A percentile compares a stretch with the other conserved stretches of the same genome.
These are phyloP conservation scores for Coemansia sp. DNA, from an alignment of 192 early-diverging fungal genomes.

Conservation along the genomic window DNA sequence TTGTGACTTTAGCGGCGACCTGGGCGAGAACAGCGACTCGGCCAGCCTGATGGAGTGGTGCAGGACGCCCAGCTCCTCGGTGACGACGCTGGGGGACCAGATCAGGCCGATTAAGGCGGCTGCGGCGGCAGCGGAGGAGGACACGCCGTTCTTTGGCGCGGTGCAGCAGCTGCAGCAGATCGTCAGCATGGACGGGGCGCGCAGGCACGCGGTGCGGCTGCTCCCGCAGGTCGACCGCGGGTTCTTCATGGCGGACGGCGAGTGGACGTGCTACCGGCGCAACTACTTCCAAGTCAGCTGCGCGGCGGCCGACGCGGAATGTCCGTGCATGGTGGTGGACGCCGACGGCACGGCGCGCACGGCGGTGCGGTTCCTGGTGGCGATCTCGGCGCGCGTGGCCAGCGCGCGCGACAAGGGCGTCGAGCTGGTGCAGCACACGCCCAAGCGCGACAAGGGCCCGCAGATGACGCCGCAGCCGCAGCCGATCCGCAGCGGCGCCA, in stretches of 20 bases:
- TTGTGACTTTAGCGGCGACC: constrained; percentile 4
- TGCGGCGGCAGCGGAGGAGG: too few species aligned
- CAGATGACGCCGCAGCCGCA: constrained; percentile 72
- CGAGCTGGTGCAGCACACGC: constrained; percentile 85
- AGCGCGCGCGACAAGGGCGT: constrained; percentile 70
- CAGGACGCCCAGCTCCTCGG: constrained; percentile 11
- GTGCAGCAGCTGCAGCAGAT: constrained; percentile 71
- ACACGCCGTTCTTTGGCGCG: constrained; percentile 65
- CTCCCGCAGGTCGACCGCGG: constrained; percentile 89
- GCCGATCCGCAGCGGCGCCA: constrained; percentile 54
- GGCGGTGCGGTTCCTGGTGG: constrained; percentile 73
- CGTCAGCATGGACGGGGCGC: constrained; percentile 63
- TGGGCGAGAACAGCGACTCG: background rate
- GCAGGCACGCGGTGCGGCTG: constrained; percentile 62
- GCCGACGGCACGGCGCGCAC: constrained; percentile 49
- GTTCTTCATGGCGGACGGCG: constrained; percentile 85
- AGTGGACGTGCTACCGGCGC: constrained; percentile 95
- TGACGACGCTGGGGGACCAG: constrained; percentile 6
- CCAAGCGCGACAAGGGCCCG: constrained; percentile 94
- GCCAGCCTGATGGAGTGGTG: constrained; percentile 22
- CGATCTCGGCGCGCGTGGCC: constrained; percentile 74
- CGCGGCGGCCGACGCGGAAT: constrained; percentile 50
- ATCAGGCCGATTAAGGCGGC: too few species aligned
- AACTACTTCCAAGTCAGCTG: constrained; percentile 90
- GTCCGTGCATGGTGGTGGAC: constrained; percentile 70